A percentile compares a stretch with the other conserved stretches of the same genome.
phyloP scores from a whole-genome alignment of 805 yeast species.

The Cyberlindnera americana region DNA sequence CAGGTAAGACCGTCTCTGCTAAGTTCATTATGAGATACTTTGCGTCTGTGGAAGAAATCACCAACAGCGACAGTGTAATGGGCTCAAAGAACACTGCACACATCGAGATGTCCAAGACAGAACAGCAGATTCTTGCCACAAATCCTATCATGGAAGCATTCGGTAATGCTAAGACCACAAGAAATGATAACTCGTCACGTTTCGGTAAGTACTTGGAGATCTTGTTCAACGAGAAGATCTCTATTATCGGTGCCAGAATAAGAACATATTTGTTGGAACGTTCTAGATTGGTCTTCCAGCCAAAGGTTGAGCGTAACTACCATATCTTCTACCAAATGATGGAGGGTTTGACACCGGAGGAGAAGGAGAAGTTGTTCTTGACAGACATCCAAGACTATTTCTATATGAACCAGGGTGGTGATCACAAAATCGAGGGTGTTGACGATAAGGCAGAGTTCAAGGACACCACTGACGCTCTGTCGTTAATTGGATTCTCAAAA shows the following conservation, averaged over 20 bases:
- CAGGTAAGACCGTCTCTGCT: conserved; percentile 97
- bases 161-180: conserved; percentile 96
- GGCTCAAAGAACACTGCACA: conserved; percentile 41
- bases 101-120: conserved; percentile 81
- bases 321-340: conserved; percentile 91
- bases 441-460: conserved; percentile 79
- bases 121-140: conserved; percentile 91
- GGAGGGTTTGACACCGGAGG: conserved; percentile 57
- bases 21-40: conserved; percentile 96
- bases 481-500: conserved; percentile 68
- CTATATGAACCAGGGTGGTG: conserved; percentile 89
- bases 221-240: conserved; percentile 66
- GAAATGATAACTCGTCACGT: conserved; percentile 96
- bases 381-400: conserved; percentile 63
- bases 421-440: conserved; percentile 63
- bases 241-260: conserved; percentile 91
- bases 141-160: conserved; percentile 97
- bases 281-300: conserved; percentile 92
- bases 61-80: conserved; percentile 31
- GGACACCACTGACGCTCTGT: conserved; percentile 72
- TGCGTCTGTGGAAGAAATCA: conserved; percentile 77
- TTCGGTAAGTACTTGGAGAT: conserved; percentile 96
- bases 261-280: conserved; percentile 91
- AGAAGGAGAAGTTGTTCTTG: conserved; percentile 57
- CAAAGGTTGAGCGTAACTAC: conserved; percentile 84